phyloP scores from a whole-genome alignment of 1,284 basidiomycete species.

The Ustilago cynodontis region DNA sequence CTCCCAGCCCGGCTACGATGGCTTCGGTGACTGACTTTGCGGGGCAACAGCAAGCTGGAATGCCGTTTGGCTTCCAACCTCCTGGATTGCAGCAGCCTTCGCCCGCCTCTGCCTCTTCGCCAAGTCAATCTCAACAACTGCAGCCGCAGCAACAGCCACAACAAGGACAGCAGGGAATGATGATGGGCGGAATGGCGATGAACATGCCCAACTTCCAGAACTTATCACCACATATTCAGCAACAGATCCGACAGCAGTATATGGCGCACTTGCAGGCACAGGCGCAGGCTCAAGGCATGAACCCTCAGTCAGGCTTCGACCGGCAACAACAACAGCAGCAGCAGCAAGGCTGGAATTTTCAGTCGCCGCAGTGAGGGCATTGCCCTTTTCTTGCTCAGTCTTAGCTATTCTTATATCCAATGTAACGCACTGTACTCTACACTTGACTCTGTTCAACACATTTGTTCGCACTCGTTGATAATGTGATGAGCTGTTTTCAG shows the following conservation, averaged over 20 bases:
- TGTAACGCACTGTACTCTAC: background rate
- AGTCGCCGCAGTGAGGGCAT: conserved; percentile 24
- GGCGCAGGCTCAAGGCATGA: conserved; percentile 18
- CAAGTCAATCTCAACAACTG: conserved; percentile 8
- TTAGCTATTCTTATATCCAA: conserved; percentile 2
- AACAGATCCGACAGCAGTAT: conserved; percentile 54
- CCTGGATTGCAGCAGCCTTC: conserved; percentile 28
- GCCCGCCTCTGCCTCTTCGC: conserved; percentile 19
- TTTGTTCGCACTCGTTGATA: background rate
- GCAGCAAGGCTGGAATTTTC: conserved; percentile 36
- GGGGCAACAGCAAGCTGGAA: conserved; percentile 17
- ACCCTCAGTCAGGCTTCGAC: conserved; percentile 17
- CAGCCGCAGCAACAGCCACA: conserved; percentile 12
- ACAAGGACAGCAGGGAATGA: conserved; percentile 28
- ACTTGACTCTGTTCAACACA: background rate
- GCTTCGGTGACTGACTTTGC: conserved; percentile 24
- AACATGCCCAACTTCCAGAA: conserved; percentile 44
- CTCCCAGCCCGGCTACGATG: conserved; percentile 28
- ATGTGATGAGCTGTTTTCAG: background rate
- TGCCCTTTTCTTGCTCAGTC: background rate
- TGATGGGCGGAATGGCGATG: conserved; percentile 15
- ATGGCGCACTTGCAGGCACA: conserved; percentile 48
- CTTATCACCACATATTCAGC: conserved; percentile 50
- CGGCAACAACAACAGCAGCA: conserved; percentile 26
- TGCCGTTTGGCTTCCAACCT: conserved; percentile 29